Evolutionary conservation across 306 rosid species (phyloP), one percentile per base, ranked within the genome.

Genomic region (Trichosanthes truncata): DNA sequence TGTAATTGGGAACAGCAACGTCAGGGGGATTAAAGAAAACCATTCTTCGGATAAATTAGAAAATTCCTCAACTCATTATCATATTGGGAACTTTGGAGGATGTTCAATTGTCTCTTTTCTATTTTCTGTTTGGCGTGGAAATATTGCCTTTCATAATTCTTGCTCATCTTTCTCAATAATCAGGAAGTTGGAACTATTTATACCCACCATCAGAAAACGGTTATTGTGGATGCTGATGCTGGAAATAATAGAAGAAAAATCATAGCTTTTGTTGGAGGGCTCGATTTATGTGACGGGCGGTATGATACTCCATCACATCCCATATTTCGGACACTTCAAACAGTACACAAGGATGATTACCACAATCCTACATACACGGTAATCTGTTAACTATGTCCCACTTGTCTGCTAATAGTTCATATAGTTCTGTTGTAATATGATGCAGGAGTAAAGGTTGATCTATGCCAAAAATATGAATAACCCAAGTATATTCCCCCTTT

Each of bases 171-270:
- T 21, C 35, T 72, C 21, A 46, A 73, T 69, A 81, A 68, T 81
- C 92, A 95, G 99, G 97, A 95, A 89, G 95, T 90, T 41, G 97
- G 80, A 82, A 89, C 99, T 31, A 95, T 95, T 61, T 95, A 95
- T 84, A 93, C 99, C 6, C 99, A 95, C 88, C 99, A 93, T 89
- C 99, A 95, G 89, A 95, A 95, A 88, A 95, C 96, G 40, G 93
- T 95, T 33, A 91, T 93, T 67, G 97, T 93, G 78, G 99, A 95
- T 80, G 92, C 97, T 82, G 97, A 90, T 80, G 94, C 97, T 81
- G 99, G 96, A 76, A 66, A 86, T 84, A 77, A 72, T 79, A 84
- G 78, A 83, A 90, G 97, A 89, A 95, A 95, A 85, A 91, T 95
- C 78, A 69, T 91, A 59, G 96, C 99, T 78, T 95, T 95, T 87